Conservation (phyloP, 75 land plant genomes). For the Chamaecyparis obtusa region DNA sequence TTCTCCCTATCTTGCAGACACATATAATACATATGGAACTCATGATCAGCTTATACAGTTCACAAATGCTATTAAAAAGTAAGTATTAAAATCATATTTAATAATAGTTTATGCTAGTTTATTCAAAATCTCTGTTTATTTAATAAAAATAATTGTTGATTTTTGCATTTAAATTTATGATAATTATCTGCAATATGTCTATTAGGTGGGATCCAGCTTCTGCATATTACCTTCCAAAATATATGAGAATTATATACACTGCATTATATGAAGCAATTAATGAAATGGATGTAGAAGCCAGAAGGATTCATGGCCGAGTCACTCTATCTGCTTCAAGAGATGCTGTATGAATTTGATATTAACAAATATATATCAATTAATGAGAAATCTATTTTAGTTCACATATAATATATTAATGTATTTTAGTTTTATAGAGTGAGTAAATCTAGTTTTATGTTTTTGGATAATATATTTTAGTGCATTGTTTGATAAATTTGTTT, state of each 20-base stretch:
- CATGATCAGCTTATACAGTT: not conserved
- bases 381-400: too few relatives aligned
- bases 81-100: not conserved
- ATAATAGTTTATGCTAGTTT: not conserved
- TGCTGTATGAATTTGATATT: not conserved
- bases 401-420: too few relatives aligned
- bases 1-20: not conserved
- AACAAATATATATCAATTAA: too few relatives aligned
- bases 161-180: not conserved
- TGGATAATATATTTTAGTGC: too few relatives aligned
- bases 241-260: not conserved
- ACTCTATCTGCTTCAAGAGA: not conserved
- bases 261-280: not conserved
- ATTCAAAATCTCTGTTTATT: too few relatives aligned
- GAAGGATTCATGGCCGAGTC: not conserved
- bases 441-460: too few relatives aligned
- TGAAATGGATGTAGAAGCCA: not conserved
- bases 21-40: not conserved
- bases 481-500: too few relatives aligned
- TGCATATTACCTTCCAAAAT: not conserved
- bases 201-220: not conserved
- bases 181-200: not conserved
- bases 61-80: not conserved
- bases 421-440: too few relatives aligned
- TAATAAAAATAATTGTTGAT: too few relatives aligned